Evolutionary conservation across 805 yeast species (phyloP).

Genomic region (Yamadazyma olivae): DNA sequence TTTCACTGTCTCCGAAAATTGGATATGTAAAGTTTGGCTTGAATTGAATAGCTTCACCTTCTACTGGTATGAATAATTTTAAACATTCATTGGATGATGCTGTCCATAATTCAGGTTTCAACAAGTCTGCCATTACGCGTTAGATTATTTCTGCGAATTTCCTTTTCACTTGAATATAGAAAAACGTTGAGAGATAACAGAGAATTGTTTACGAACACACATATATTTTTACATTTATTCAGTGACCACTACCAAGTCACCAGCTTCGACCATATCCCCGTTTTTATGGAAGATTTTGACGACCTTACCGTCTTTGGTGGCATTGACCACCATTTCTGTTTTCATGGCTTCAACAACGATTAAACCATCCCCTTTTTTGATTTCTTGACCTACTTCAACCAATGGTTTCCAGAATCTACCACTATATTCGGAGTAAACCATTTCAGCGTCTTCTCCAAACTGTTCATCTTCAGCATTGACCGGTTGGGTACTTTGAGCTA

Average conservation of each 20-base stretch:
- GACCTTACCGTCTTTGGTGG: slow-evolving; percentile 72
- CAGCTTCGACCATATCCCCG: slow-evolving; percentile 97
- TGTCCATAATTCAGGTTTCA: slow-evolving; percentile 74
- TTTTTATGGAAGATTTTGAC: slow-evolving; percentile 70
- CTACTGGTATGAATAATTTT: slow-evolving; percentile 52
- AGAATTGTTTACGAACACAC: too few relatives aligned
- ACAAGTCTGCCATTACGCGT: slow-evolving; percentile 15
- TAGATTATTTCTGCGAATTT: too few relatives aligned
- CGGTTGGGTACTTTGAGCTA: slow-evolving; percentile 51
- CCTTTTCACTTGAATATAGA: too few relatives aligned
- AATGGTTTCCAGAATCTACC: slow-evolving; percentile 96
- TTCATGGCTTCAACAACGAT: slow-evolving; percentile 97
- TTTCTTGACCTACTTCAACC: slow-evolving; percentile 73
- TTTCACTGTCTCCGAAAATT: slow-evolving; percentile 88
- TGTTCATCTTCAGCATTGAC: slow-evolving; percentile 47
- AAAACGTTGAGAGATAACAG: too few relatives aligned
- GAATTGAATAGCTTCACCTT: slow-evolving; percentile 58
- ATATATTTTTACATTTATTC: too few relatives aligned
- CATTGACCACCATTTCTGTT: slow-evolving; percentile 88
- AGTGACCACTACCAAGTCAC: slow-evolving; percentile 87
- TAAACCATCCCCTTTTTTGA: slow-evolving; percentile 71
- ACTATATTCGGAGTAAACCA: slow-evolving; percentile 92
- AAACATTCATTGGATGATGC: slow-evolving; percentile 67
- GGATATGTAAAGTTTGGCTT: slow-evolving; percentile 87
- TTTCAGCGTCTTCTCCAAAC: slow-evolving; percentile 74